Base-by-base conservation (phyloP, 1,284 basidiomycete genomes). In the Austroboletus novae-zelandiae region DNA sequence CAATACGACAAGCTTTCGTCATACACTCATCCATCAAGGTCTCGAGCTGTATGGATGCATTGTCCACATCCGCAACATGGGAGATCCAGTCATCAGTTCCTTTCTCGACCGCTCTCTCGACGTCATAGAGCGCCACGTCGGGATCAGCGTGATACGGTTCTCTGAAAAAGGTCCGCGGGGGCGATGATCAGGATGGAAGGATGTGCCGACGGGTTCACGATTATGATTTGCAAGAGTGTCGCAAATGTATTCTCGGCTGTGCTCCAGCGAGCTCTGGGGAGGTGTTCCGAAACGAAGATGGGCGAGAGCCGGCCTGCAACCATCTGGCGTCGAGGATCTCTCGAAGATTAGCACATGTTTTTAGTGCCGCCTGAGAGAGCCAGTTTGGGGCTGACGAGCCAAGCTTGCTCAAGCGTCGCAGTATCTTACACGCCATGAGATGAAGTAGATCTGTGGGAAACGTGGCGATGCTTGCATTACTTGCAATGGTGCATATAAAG, bases 371-470 rank as follows among this genome's bases (percentile, higher is more conserved):
- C 29, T 7, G 29, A 10, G 29, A 30, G 29, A 30, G 29, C 29
- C 29, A 30, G 29, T 30, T 10, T 5, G 29, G 29, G 29, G n/a
- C n/a, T n/a, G n/a, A n/a, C n/a, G n/a, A n/a, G n/a, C n/a, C n/a
- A n/a, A n/a, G n/a, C n/a, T n/a, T 30, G 29, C 10, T 5, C 29
- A 30, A 5, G 29, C 29, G 7, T 7, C 29, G 29, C 7, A 30
- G n/a, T n/a, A n/a, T n/a, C n/a, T n/a, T n/a, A n/a, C n/a, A n/a
- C n/a, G n/a, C n/a, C n/a, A n/a, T n/a, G 10, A 17, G 52, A 23
- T 55, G 52, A 14, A 75, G 57, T 1, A 71, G 47, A 39, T 73
- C 66, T 40, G 58, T 68, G 1, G 65, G 43, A 8, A 71, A 49
- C 5, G 50, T 37, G 29, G 29, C 7, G 29, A 30, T 5, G n/a